phyloP scores from a whole-genome alignment of 2,329 filamentous ascomycete genomes.

The Penicillium brevicompactum region DNA sequence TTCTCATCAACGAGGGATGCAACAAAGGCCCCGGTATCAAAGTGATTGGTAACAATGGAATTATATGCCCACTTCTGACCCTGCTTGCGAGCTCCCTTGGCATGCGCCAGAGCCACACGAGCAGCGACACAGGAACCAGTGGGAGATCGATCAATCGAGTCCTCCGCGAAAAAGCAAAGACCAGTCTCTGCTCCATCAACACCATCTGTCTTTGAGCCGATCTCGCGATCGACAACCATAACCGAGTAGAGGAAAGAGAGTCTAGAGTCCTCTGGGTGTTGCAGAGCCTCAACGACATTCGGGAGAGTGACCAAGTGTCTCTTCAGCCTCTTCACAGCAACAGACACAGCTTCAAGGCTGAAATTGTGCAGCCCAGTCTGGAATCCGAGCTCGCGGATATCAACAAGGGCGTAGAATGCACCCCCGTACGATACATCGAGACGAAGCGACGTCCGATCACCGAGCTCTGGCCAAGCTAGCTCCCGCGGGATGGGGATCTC shows the following conservation, averaged over 20 bases:
- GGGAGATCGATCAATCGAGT: constrained; percentile 50
- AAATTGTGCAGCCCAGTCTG: constrained; percentile 26
- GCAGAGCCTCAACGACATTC: constrained; percentile 24
- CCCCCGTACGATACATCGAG: constrained; percentile 48
- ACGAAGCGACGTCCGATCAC: constrained; percentile 24
- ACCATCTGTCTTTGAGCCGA: constrained; percentile 15
- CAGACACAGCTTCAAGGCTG: constrained; percentile 24
- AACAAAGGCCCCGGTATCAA: constrained; percentile 15
- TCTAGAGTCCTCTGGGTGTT: constrained; percentile 36
- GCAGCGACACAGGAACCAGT: constrained; percentile 44
- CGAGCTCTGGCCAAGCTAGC: constrained; percentile 44
- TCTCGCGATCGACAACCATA: constrained; percentile 33
- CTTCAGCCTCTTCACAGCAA: constrained; percentile 17
- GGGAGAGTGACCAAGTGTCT: constrained; percentile 13
- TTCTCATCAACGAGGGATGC: constrained; percentile 10
- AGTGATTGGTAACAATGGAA: constrained; percentile 39
- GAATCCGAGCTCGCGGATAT: constrained; percentile 44
- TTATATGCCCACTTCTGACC: constrained; percentile 37
- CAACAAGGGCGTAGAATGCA: constrained; percentile 47
- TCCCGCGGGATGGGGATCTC: constrained; percentile 31
- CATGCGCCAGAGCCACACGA: constrained; percentile 39
- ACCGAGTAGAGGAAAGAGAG: constrained; percentile 46
- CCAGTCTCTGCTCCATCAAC: constrained; percentile 43
- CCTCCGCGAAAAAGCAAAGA: constrained; percentile 49
- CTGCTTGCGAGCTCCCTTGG: constrained; percentile 27